Percentiles rank a stretch among this genome's conserved stretches.
These are phyloP conservation scores for Heterobasidion irregulare DNA, from an alignment of 1,284 basidiomycete species.

Conservation along the genomic window DNA sequence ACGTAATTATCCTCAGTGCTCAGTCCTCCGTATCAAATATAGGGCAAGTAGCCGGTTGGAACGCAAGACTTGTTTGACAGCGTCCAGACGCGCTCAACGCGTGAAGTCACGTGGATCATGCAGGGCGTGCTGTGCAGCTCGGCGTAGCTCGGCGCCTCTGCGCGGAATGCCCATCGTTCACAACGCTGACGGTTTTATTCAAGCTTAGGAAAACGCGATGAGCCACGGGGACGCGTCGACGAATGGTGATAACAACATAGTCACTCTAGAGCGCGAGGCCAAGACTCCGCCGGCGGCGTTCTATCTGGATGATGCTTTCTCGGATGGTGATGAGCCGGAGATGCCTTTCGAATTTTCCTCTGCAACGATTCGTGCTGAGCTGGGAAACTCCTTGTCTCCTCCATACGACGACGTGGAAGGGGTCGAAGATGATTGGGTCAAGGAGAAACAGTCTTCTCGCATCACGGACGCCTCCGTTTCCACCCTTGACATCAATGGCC, in stretches of 20 bases:
- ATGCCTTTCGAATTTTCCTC: conserved; percentile 43
- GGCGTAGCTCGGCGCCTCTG: no score
- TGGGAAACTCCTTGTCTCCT: conserved; percentile 36
- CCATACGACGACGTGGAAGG: conserved; percentile 20
- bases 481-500: conserved; percentile 10
- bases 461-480: conserved; percentile 4
- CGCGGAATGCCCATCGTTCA: no score
- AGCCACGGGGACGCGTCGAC: conserved; percentile 2
- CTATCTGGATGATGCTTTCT: conserved; percentile 63
- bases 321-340: conserved; percentile 42
- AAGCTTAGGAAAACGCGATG: conserved; percentile 4
- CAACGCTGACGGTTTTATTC: no score
- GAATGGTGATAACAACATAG: neutral
- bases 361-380: conserved; percentile 48
- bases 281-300: conserved; percentile 17
- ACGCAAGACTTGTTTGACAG: no score
- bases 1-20: neutral
- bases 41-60: no score
- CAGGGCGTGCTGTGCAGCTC: no score
- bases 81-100: no score
- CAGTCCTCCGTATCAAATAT: no score
- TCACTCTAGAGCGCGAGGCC: neutral
- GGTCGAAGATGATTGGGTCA: conserved; percentile 11
- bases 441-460: neutral
- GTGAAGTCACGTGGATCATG: no score